Percentiles rank a stretch among this genome's conserved stretches.
Evolutionary conservation across 331 rosid genomes (phyloP).

Genomic region (Malus hybrid): DNA sequence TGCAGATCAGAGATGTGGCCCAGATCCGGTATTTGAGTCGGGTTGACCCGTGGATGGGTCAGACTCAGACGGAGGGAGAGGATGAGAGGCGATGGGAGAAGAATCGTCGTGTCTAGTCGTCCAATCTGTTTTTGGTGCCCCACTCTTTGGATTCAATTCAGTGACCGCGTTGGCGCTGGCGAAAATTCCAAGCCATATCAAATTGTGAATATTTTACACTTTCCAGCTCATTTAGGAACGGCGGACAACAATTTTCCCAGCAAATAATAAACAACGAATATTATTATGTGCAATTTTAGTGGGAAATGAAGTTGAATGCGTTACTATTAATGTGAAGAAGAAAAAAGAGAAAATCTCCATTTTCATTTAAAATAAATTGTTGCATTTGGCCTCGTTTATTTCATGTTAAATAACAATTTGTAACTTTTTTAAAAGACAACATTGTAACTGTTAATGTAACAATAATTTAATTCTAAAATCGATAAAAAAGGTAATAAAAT

Average conservation of each 20-base stretch:
- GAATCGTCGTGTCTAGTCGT: not conserved
- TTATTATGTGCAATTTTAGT: not conserved
- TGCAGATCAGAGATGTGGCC: not conserved
- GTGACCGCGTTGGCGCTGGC: not conserved
- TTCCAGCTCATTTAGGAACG: not conserved
- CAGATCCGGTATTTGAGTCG: not conserved
- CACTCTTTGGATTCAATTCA: not conserved
- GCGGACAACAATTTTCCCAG: not conserved
- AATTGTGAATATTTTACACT: not conserved
- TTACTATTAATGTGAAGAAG: too few species aligned
- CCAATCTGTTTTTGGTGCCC: not conserved
- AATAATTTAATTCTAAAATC: too few species aligned
- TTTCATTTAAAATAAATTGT: too few species aligned
- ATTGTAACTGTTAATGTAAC: too few species aligned
- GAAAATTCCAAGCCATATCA: not conserved
- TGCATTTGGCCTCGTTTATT: not conserved
- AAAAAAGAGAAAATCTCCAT: not conserved
- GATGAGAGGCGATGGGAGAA: not conserved
- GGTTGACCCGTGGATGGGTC: constrained; percentile 1
- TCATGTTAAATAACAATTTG: too few species aligned
- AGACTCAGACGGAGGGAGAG: not conserved
- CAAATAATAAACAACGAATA: not conserved
- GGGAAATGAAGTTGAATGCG: not conserved
- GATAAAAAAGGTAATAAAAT: too few species aligned
- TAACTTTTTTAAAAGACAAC: too few species aligned